A percentile compares a stretch with the other conserved stretches of the same genome.
Conservation (phyloP, 73 alveolate species). For the Stentor roeselii region DNA sequence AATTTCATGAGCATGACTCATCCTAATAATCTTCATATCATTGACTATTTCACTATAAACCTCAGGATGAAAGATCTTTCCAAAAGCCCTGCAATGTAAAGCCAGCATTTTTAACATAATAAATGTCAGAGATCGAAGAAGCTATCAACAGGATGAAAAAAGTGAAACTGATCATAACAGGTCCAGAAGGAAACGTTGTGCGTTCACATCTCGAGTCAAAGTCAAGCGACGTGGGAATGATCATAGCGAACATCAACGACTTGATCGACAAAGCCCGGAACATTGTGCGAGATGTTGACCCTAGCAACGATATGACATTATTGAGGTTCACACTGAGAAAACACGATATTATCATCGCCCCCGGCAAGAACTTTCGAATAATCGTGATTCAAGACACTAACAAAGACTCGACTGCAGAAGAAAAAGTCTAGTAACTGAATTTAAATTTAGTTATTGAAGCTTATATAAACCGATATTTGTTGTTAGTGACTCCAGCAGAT, state of each 20-base stretch:
- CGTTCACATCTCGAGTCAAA: conserved; percentile 9
- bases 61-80: too few relatives aligned
- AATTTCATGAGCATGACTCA: too few relatives aligned
- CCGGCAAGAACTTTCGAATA: conserved; percentile 24
- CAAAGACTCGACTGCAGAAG: background rate
- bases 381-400: conserved; percentile 18
- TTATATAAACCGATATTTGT: background rate
- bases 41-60: too few relatives aligned
- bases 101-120: too few relatives aligned
- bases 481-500: background rate
- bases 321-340: background rate
- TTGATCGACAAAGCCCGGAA: conserved; percentile 22
- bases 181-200: conserved; percentile 20
- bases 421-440: background rate
- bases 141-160: conserved; percentile 18
- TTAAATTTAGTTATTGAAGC: background rate
- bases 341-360: conserved; percentile 28
- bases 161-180: conserved; percentile 19
- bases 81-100: too few relatives aligned
- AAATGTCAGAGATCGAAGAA: conserved; percentile 34
- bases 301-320: conserved; percentile 25
- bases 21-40: too few relatives aligned
- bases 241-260: background rate
- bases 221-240: background rate
- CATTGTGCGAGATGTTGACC: conserved; percentile 31